These are phyloP conservation scores for Ciborinia camelliae DNA, from an alignment of 2,329 filamentous ascomycete genomes.

Conservation along the genomic window DNA sequence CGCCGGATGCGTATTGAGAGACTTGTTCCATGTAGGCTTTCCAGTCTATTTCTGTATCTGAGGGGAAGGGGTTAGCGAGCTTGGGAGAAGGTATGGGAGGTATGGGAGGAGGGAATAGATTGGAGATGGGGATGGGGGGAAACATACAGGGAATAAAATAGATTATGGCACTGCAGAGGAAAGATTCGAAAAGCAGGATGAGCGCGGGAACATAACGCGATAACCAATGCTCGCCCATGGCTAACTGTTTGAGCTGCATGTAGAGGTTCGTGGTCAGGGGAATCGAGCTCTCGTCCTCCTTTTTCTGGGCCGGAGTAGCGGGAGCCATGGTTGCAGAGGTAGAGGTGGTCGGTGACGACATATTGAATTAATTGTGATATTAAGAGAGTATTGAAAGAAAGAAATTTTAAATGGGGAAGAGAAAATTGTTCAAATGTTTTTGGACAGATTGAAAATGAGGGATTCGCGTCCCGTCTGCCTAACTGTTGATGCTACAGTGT, in stretches of 20 bases:
- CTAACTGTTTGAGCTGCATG: slow-evolving; percentile 30
- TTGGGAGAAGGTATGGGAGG: no score
- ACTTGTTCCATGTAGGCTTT: slow-evolving; percentile 95
- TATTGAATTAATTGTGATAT: no score
- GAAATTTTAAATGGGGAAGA: no score
- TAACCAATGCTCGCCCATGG: slow-evolving; percentile 32
- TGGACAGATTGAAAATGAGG: background rate
- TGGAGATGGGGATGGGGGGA: background rate
- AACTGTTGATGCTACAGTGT: background rate
- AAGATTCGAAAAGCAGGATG: slow-evolving; percentile 32
- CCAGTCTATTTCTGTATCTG: slow-evolving; percentile 98
- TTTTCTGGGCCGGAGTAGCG: background rate
- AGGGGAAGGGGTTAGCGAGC: background rate
- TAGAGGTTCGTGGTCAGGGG: slow-evolving; percentile 19
- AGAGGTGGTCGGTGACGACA: background rate
- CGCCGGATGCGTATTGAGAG: slow-evolving; percentile 71
- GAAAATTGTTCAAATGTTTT: background rate
- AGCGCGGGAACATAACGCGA: slow-evolving; percentile 31
- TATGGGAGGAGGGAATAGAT: background rate
- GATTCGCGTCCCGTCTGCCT: no score
- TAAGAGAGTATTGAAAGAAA: background rate
- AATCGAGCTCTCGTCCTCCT: background rate
- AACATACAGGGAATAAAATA: slow-evolving; percentile 34
- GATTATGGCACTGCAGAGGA: slow-evolving; percentile 34
- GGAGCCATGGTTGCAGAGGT: background rate